Evolutionary conservation across 768 basidiomycete genomes (phyloP).

Genomic region (Tylopilus felleus): DNA sequence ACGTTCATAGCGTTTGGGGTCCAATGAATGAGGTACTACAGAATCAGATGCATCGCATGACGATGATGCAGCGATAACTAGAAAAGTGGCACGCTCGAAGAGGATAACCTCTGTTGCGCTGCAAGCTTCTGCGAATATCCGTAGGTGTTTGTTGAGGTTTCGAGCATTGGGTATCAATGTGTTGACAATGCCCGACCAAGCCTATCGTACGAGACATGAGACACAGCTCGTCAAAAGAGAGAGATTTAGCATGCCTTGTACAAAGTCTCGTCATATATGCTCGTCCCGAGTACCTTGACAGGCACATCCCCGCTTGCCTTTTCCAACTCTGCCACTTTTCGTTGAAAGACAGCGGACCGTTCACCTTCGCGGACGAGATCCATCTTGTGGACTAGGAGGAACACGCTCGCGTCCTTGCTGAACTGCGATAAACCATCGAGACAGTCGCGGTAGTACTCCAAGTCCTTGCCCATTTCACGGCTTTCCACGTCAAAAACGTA

Average conservation of each 20-base stretch:
- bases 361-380: slow-evolving; percentile 73
- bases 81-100: slow-evolving; percentile 96
- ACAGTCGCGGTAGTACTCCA: slow-evolving; percentile 91
- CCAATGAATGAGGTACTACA: slow-evolving; percentile 44
- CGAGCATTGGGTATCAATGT: slow-evolving; percentile 93
- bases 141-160: slow-evolving; percentile 84
- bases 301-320: slow-evolving; percentile 57
- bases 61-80: slow-evolving; percentile 87
- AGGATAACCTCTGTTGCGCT: slow-evolving; percentile 91
- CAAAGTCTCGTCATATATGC: slow-evolving; percentile 95
- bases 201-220: slow-evolving; percentile 46
- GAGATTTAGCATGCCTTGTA: slow-evolving; percentile 63
- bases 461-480: slow-evolving; percentile 78
- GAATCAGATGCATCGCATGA: slow-evolving; percentile 37
- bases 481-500: slow-evolving; percentile 97
- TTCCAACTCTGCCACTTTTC: slow-evolving; percentile 71
- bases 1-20: slow-evolving; percentile 76
- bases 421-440: slow-evolving; percentile 75
- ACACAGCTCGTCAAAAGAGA: slow-evolving; percentile 1
- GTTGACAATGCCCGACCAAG: slow-evolving; percentile 97
- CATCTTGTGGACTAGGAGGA: slow-evolving; percentile 97
- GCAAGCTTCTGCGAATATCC: slow-evolving; percentile 82
- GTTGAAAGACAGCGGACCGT: slow-evolving; percentile 55
- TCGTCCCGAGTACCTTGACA: slow-evolving; percentile 84
- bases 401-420: slow-evolving; percentile 81